Conservation (phyloP, 768 basidiomycete genomes). For the Termitomyces sp. region DNA sequence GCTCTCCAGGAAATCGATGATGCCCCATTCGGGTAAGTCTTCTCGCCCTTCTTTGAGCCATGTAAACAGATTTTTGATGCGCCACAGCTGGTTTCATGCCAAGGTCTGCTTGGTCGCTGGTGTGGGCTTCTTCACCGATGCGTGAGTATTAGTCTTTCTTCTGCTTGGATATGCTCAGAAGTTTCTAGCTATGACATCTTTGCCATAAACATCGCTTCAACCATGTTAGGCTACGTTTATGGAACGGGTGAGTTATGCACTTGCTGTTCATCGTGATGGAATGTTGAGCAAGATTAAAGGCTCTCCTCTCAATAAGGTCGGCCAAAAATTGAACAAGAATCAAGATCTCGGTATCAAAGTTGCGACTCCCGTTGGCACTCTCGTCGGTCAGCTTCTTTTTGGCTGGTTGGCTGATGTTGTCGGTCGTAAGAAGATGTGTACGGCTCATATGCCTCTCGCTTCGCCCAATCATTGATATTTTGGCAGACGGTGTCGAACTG, state of each 20-base stretch:
- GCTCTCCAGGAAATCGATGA: slow-evolving; percentile 87
- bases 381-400: slow-evolving; percentile 73
- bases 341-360: slow-evolving; percentile 78
- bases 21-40: slow-evolving; percentile 67
- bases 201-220: slow-evolving; percentile 80
- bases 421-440: slow-evolving; percentile 79
- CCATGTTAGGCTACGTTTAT: slow-evolving; percentile 61
- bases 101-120: slow-evolving; percentile 70
- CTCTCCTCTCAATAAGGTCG: slow-evolving; percentile 17
- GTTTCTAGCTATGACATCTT: slow-evolving; percentile 71
- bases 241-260: background rate
- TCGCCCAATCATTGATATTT: background rate
- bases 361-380: slow-evolving; percentile 70
- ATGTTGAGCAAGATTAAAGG: background rate
- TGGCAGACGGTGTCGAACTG: slow-evolving; percentile 61
- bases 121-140: slow-evolving; percentile 90
- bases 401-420: slow-evolving; percentile 76
- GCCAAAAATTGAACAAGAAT: slow-evolving; percentile 42
- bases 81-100: slow-evolving; percentile 74
- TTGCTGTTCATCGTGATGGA: background rate
- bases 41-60: background rate
- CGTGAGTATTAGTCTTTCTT: slow-evolving; percentile 31
- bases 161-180: background rate
- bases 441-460: slow-evolving; percentile 18
- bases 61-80: background rate